These are phyloP conservation scores for Microdochium trichocladiopsis DNA, from an alignment of 2,329 filamentous ascomycete genomes.

Conservation along the genomic window DNA sequence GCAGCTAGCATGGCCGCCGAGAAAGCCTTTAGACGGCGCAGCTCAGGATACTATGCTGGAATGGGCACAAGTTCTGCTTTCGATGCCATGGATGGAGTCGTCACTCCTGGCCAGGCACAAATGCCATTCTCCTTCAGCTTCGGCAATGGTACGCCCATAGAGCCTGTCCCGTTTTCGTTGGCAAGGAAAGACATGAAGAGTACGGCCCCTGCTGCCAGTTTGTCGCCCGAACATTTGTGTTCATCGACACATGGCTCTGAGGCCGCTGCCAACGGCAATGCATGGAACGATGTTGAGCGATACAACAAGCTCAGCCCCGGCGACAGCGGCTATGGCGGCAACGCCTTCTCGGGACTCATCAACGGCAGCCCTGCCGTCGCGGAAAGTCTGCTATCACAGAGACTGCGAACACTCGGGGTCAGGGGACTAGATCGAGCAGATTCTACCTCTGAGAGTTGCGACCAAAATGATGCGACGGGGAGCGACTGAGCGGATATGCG, in stretches of 20 bases:
- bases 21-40: constrained; percentile 50
- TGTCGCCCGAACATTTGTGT: not conserved
- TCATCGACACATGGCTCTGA: constrained; percentile 21
- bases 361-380: constrained; percentile 34
- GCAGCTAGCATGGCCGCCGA: constrained; percentile 49
- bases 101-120: constrained; percentile 10
- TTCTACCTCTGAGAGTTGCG: not conserved
- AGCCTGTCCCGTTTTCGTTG: constrained; percentile 40
- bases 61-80: constrained; percentile 18
- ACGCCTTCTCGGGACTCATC: constrained; percentile 34
- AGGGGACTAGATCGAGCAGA: not conserved
- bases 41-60: constrained; percentile 31
- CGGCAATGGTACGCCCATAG: constrained; percentile 30
- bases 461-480: not conserved
- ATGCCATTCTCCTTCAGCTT: constrained; percentile 16
- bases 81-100: constrained; percentile 25
- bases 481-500: not conserved
- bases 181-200: not conserved
- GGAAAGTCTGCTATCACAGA: constrained; percentile 64
- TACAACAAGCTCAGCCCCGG: constrained; percentile 66
- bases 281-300: constrained; percentile 21
- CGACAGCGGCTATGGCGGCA: constrained; percentile 55
- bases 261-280: constrained; percentile 16
- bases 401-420: constrained; percentile 56
- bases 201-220: not conserved